Conservation (phyloP, 768 basidiomycete species). For the Gautieria morchelliformis region DNA sequence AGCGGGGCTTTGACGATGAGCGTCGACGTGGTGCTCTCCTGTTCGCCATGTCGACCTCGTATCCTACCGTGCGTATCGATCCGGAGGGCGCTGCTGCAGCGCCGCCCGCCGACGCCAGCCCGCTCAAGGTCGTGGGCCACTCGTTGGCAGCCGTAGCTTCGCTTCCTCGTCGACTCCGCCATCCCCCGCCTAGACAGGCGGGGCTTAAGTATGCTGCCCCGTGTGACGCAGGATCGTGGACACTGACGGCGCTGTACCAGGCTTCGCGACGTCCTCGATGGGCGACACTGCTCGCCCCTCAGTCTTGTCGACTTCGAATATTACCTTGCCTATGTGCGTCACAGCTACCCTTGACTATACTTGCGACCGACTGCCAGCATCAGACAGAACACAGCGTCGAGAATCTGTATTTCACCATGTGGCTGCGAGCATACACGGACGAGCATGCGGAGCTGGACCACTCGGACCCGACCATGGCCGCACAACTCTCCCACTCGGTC, state of each 20-base stretch:
- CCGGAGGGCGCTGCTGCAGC: background rate
- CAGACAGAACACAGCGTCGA: background rate
- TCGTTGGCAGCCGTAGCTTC: background rate
- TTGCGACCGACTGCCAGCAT: background rate
- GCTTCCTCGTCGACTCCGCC: background rate
- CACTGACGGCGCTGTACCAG: background rate
- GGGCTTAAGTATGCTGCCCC: background rate
- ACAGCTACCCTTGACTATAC: background rate
- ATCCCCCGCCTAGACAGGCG: background rate
- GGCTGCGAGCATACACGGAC: constrained; percentile 63
- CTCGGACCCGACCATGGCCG: background rate
- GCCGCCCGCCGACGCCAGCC: background rate
- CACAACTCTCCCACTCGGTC: background rate
- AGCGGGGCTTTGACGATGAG: too few relatives aligned
- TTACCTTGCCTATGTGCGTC: background rate
- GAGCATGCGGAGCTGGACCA: background rate
- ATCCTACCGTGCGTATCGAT: background rate
- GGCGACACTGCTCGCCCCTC: background rate
- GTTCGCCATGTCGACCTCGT: background rate
- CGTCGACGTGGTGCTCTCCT: too few relatives aligned
- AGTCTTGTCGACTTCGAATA: background rate
- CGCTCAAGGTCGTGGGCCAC: background rate
- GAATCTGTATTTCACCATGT: constrained; percentile 54
- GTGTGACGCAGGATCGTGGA: background rate
- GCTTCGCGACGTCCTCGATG: background rate